Evolutionary conservation across 345 rosid genomes (phyloP).

Genomic region (Cardamine occulta): DNA sequence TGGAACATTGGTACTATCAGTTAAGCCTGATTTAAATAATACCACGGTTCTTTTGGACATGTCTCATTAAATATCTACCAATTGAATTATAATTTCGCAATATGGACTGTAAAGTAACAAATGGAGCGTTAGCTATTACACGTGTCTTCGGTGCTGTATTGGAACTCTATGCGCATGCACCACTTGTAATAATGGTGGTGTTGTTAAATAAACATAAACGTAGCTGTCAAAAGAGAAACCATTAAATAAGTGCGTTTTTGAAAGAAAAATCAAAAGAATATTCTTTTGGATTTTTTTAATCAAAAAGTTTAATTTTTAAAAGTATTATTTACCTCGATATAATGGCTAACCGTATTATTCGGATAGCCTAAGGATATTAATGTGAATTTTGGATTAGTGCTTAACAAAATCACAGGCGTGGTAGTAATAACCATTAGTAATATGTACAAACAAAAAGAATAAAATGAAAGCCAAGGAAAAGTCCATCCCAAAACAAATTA

Average conservation of each 20-base stretch:
- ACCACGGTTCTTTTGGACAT: no score
- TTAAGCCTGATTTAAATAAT: neutral
- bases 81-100: neutral
- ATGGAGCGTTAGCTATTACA: slow-evolving; percentile 18
- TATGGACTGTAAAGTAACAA: neutral
- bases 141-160: slow-evolving; percentile 2
- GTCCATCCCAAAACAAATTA: neutral
- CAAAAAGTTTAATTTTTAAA: neutral
- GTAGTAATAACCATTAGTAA: neutral
- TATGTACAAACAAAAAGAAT: neutral
- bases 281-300: neutral
- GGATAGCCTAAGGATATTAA: neutral
- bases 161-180: neutral
- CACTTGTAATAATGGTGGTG: neutral
- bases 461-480: neutral
- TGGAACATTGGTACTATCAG: neutral
- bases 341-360: neutral
- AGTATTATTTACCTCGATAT: neutral
- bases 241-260: neutral
- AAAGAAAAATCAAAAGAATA: neutral
- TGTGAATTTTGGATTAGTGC: neutral
- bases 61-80: neutral
- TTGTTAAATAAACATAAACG: slow-evolving; percentile 1
- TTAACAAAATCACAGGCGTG: neutral
- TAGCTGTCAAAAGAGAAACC: neutral